Evolutionary conservation across 73 alveolate species (phyloP), one percentile per base, ranked within the genome.

Genomic region (Paramecium bursaria): DNA sequence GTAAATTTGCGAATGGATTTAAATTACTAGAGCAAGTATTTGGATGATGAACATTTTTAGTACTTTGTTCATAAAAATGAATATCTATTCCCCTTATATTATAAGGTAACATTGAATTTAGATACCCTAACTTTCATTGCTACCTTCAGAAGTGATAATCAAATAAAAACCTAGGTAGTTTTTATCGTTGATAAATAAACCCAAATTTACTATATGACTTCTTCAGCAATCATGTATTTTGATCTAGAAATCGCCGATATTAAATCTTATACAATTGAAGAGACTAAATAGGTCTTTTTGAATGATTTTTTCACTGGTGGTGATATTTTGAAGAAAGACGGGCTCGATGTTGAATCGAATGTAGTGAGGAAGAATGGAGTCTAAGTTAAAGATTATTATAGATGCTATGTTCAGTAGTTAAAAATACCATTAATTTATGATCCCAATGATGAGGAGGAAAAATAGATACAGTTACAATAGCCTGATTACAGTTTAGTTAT

Each of bases 41-140:
- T 79, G 10, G 82, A 79, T 54, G 30, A 52, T 48, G 85, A 61
- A 39, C 39, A 79, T 39, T 54, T 33, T 3, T 42, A 73, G 42
- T 79, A 39, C 54, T 48, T 29, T 22, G 33, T 14, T 11, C 80
- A 79, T 25, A 79, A 73, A 54, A 79, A 73, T 79, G 89, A 82
- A 17, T 79, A 79, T 22, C 31, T 79, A 1, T 31, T 79, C 23
- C 89, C 89, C 3, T 39, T 79, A 3, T n/a, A 15, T 0, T 79
- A 79, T 79, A 50, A 35, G 27, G 82, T 79, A 9, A 79, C 33
- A 9, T 48, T 50, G 9, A 29, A 53, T 4, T 22, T 55, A 4
- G 89, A 79, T 54, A 49, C 53, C 7, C 42, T 19, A 6, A 2
- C 50, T 21, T 79, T 49, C 23, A 22, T 50, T 15, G 85, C 31